These are phyloP conservation scores for Annona cherimola DNA, from an alignment of 164 flowering plant genomes.

Conservation along the genomic window DNA sequence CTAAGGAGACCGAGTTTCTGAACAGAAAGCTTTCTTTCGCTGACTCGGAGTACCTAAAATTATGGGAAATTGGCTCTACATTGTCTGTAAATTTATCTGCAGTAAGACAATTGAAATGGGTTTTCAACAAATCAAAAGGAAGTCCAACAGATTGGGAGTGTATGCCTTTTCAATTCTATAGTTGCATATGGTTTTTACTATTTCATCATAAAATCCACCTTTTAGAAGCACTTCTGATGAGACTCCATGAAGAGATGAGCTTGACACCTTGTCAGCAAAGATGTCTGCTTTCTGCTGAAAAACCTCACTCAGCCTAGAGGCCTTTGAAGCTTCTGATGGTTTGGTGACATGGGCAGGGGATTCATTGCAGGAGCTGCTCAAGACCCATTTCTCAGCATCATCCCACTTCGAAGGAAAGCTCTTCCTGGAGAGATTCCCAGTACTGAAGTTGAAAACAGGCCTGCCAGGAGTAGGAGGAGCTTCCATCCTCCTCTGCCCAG, in stretches of 20 bases:
- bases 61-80: constrained; percentile 38
- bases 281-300: constrained; percentile 36
- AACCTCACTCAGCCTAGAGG: constrained; percentile 20
- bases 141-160: not conserved
- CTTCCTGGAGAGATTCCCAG: constrained; percentile 46
- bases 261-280: constrained; percentile 31
- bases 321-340: constrained; percentile 27
- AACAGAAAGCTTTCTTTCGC: constrained; percentile 65
- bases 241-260: constrained; percentile 37
- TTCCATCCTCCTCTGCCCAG: constrained; percentile 41
- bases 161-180: not conserved
- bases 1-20: constrained; percentile 34
- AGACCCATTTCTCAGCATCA: constrained; percentile 92
- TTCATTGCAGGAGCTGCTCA: constrained; percentile 51
- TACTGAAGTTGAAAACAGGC: constrained; percentile 70
- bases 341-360: constrained; percentile 56
- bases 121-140: not conserved
- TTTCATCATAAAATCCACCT: constrained; percentile 38
- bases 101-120: constrained; percentile 8
- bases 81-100: constrained; percentile 81
- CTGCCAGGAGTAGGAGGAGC: constrained; percentile 87
- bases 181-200: not conserved
- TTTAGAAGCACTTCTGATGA: constrained; percentile 53
- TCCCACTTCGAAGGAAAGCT: constrained; percentile 90
- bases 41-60: constrained; percentile 48